phyloP scores from a whole-genome alignment of 2,329 filamentous ascomycete species.

The Tolypocladium inflatum region DNA sequence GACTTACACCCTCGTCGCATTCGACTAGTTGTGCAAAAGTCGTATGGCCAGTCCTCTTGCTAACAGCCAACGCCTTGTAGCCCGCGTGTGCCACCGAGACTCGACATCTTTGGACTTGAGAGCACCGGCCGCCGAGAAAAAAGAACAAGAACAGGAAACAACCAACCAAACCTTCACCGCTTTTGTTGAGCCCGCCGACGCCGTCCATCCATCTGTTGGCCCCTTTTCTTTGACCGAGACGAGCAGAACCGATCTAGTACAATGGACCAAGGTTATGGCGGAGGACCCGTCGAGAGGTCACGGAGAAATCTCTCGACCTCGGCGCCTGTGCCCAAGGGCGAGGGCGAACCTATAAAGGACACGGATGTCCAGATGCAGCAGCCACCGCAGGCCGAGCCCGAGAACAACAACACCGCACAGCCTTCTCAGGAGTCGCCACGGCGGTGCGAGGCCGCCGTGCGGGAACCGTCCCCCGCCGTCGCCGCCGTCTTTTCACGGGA shows the following conservation, averaged over 20 bases:
- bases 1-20: background rate
- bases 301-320: constrained; percentile 25
- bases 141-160: background rate
- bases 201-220: background rate
- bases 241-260: too few relatives aligned
- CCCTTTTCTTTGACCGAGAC: too few relatives aligned
- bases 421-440: constrained; percentile 29
- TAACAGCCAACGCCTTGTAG: background rate
- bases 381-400: constrained; percentile 22
- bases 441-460: constrained; percentile 21
- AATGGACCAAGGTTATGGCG: constrained; percentile 32
- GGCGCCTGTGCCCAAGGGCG: constrained; percentile 31
- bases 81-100: background rate
- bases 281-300: constrained; percentile 26
- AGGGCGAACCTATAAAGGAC: constrained; percentile 34
- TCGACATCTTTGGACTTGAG: too few relatives aligned
- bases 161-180: background rate
- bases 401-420: constrained; percentile 19
- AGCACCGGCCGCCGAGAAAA: background rate
- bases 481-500: constrained; percentile 15
- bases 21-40: background rate
- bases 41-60: background rate
- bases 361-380: constrained; percentile 27
- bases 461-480: constrained; percentile 17
- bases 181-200: background rate